Conservation (phyloP, 192 early-diverging fungal genomes). For the Coemansia asiatica region DNA sequence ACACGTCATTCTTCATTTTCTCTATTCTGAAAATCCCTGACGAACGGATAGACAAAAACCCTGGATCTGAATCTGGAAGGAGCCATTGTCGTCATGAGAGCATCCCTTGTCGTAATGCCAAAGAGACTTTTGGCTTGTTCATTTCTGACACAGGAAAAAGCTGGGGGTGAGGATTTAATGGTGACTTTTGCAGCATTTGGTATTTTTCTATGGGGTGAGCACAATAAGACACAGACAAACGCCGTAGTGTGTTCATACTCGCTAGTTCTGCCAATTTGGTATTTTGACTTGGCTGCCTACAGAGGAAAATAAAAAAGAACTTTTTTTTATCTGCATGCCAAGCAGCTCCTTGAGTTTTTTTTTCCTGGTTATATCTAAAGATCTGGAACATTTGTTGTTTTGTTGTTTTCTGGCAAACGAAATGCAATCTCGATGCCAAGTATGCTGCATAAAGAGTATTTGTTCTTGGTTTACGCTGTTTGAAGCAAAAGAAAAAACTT, state of each 20-base stretch:
- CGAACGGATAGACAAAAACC: neutral
- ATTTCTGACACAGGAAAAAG: too few species aligned
- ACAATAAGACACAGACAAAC: too few species aligned
- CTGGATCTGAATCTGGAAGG: neutral
- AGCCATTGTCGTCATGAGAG: too few species aligned
- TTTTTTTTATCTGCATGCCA: neutral
- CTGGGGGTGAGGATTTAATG: too few species aligned
- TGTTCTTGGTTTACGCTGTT: neutral
- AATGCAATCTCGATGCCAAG: neutral
- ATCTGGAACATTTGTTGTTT: too few species aligned
- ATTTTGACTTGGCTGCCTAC: neutral
- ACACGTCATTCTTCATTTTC: neutral
- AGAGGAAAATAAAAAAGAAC: too few species aligned
- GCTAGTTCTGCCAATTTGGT: too few species aligned
- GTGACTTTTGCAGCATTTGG: too few species aligned
- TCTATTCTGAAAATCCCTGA: neutral
- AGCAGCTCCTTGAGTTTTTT: neutral
- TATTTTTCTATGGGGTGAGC: too few species aligned
- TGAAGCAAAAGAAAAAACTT: neutral
- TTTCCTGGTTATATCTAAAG: neutral
- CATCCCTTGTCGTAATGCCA: too few species aligned
- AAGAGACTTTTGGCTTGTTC: too few species aligned
- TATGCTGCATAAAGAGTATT: neutral
- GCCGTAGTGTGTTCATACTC: too few species aligned
- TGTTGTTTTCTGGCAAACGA: neutral